Conservation (phyloP, 202 grass and related monocot genomes). For the Cymbopogon flexuosus region DNA sequence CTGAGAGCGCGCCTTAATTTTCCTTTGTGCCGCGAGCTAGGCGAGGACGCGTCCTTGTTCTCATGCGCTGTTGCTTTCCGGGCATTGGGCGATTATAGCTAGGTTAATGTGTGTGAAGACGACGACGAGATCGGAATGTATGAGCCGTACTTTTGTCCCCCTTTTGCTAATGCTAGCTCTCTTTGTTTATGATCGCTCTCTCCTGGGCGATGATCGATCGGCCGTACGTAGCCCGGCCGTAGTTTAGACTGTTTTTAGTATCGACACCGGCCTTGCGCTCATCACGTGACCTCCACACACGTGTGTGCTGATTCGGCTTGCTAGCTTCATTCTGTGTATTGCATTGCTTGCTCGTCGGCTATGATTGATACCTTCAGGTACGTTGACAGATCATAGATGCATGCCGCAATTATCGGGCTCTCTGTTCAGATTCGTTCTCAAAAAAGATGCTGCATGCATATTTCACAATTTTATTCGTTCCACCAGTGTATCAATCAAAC, state of each 20-base stretch:
- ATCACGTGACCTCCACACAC: constrained; percentile 46
- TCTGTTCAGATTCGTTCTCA: not conserved
- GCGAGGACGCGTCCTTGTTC: constrained; percentile 10
- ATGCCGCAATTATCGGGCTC: too few relatives aligned
- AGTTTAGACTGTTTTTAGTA: too few relatives aligned
- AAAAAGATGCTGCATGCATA: not conserved
- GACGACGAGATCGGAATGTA: constrained; percentile 41
- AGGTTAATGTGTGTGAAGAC: not conserved
- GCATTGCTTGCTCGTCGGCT: not conserved
- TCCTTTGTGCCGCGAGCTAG: not conserved
- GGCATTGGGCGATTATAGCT: not conserved
- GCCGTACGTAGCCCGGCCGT: not conserved
- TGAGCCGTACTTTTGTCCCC: constrained; percentile 27
- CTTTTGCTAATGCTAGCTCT: not conserved
- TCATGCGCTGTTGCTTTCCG: constrained; percentile 16
- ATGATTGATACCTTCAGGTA: not conserved
- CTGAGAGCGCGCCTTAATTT: not conserved
- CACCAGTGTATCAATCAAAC: too few relatives aligned
- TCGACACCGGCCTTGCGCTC: not conserved
- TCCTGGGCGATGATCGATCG: not conserved
- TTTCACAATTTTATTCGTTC: not conserved
- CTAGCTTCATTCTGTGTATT: not conserved
- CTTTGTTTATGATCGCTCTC: not conserved
- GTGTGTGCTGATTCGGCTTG: constrained; percentile 10
- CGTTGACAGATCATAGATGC: too few relatives aligned